Evolutionary conservation across 192 early-diverging fungal species (phyloP), one percentile per base, ranked within the genome.

Genomic region (Rhizophlyctis rosea): DNA sequence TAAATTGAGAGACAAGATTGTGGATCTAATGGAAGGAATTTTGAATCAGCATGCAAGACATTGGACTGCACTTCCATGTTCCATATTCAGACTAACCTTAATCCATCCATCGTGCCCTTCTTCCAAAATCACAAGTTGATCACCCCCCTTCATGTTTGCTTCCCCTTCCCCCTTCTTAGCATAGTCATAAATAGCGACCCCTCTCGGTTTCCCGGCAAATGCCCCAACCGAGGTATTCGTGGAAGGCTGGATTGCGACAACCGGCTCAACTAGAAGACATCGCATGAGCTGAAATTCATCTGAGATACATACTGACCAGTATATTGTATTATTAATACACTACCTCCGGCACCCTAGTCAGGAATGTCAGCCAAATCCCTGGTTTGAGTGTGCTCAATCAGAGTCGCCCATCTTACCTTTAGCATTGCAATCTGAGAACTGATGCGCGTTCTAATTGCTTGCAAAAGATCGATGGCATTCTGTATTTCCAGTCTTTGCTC

Each of bases 401-500:
- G n/a, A n/a, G n/a, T n/a, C n/a, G n/a, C n/a, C n/a, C n/a, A n/a
- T n/a, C n/a, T n/a, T n/a, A n/a, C n/a, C n/a, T 69, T 53, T 24
- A 80, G 62, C 2, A 72, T 32, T 11, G 48, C 28, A 13, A 70
- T 64, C 55, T 80, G 78, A 0, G 59, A 32, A 3, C 32, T n/a
- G 14, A 66, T 25, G 31, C 67, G 54, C 31, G 50, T 21, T 24
- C 67, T 61, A 11, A 67, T 53, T 28, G 63, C 68, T 14, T 70
- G 51, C 9, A 81, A 44, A 13, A 81, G 54, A 23, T 70, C 64
- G 3, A 81, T 53, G n/a, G 62, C 13, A 49, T 75, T 76, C 49
- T 81, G 66, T 23, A 77, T 24, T 11, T 81, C 79, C 25, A 59
- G 53, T 24, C 66, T 16, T 77, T 73, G 68, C 75, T 76, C 75